phyloP scores from a whole-genome alignment of 306 rosid species.

The Dalbergia cultrata region DNA sequence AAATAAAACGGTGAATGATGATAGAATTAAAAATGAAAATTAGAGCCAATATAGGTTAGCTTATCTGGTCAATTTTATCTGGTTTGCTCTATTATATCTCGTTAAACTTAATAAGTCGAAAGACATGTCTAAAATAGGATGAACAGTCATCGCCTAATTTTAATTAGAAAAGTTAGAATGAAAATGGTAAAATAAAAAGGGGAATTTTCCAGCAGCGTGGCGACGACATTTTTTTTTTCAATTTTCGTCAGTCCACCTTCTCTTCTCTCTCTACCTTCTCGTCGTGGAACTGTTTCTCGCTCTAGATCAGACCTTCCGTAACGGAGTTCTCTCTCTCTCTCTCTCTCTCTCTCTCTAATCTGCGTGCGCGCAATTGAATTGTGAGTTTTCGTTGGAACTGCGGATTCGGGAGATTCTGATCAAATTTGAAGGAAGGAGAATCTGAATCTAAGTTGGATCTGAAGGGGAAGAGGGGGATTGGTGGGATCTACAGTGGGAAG shows the following conservation, averaged over 20 bases:
- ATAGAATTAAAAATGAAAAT: slow-evolving; percentile 12
- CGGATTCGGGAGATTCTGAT: not conserved
- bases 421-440: not conserved
- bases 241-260: slow-evolving; percentile 72
- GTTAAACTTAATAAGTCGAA: too few species aligned
- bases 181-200: slow-evolving; percentile 50
- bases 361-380: not conserved
- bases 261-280: slow-evolving; percentile 40
- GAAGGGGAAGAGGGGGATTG: slow-evolving; percentile 48
- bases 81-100: too few species aligned
- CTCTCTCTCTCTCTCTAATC: not conserved
- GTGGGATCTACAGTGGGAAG: slow-evolving; percentile 60
- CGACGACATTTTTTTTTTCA: slow-evolving; percentile 57
- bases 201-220: slow-evolving; percentile 59
- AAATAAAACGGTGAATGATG: not conserved
- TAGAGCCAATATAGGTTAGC: too few species aligned
- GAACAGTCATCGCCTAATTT: too few species aligned
- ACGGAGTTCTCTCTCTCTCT: slow-evolving; percentile 30
- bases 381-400: not conserved
- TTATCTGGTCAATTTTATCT: too few species aligned
- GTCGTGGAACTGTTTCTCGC: slow-evolving; percentile 44
- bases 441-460: slow-evolving; percentile 58
- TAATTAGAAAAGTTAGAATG: not conserved
- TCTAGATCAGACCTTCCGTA: slow-evolving; percentile 55
- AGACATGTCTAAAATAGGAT: too few species aligned